These are phyloP conservation scores for Xylaria castorea DNA, from an alignment of 495 filamentous ascomycete genomes.

Conservation along the genomic window DNA sequence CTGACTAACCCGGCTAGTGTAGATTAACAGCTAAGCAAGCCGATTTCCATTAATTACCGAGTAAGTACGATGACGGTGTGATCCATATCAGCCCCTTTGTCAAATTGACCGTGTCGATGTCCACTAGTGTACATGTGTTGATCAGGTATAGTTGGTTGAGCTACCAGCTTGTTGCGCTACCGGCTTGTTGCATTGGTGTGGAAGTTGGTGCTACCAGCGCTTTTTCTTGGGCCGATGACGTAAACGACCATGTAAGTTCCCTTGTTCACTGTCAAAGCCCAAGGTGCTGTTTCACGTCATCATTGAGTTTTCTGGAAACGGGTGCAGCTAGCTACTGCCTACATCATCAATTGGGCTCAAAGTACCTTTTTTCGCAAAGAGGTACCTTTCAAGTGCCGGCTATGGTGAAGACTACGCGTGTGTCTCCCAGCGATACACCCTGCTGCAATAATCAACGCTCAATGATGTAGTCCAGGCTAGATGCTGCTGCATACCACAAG, in stretches of 20 bases:
- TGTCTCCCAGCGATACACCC: neutral
- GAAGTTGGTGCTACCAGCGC: neutral
- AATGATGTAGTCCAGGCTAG: neutral
- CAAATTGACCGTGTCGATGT: constrained; percentile 14
- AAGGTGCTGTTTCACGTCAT: constrained; percentile 26
- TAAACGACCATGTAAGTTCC: neutral
- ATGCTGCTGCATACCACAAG: neutral
- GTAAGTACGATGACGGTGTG: constrained; percentile 9
- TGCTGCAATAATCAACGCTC: neutral
- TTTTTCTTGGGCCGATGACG: constrained; percentile 8
- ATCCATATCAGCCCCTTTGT: neutral
- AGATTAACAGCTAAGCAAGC: neutral
- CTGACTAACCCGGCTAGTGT: too few species aligned
- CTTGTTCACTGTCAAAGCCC: constrained; percentile 7
- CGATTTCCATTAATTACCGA: neutral
- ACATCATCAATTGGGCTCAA: neutral
- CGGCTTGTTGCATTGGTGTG: neutral
- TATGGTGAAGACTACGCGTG: neutral
- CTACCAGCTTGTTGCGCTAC: too few species aligned
- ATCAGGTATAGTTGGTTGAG: neutral
- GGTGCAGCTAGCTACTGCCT: constrained; percentile 2
- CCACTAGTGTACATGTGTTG: neutral
- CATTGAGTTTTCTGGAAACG: neutral
- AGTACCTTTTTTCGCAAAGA: neutral
- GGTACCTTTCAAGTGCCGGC: neutral